A percentile compares a stretch with the other conserved stretches of the same genome.
phyloP scores from a whole-genome alignment of 1,139 yeast species.

The Casaregolazyma lundiana region DNA sequence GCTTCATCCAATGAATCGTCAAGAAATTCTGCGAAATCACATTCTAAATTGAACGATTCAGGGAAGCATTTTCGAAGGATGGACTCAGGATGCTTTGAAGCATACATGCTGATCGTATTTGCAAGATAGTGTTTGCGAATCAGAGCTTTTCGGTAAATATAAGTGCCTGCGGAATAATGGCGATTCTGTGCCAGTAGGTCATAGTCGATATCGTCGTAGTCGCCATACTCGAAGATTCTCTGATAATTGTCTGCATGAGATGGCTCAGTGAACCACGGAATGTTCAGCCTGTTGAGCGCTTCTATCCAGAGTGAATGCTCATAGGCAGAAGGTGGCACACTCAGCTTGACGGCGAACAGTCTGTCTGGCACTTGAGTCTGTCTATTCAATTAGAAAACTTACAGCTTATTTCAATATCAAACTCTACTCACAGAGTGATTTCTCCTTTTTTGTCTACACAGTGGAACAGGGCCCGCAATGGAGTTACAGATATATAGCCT shows the following conservation, averaged over 20 bases:
- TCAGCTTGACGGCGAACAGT: slow-evolving; percentile 4
- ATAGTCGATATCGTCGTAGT: slow-evolving; percentile 82
- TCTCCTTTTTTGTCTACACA: slow-evolving; percentile 59
- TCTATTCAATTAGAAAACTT: slow-evolving; percentile 1
- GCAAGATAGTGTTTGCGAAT: slow-evolving; percentile 86
- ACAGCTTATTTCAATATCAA: slow-evolving; percentile 1
- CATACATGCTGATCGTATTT: slow-evolving; percentile 68
- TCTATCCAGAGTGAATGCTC: slow-evolving; percentile 51
- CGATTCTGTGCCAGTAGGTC: slow-evolving; percentile 48
- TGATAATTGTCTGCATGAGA: slow-evolving; percentile 11
- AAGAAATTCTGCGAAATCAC: slow-evolving; percentile 94
- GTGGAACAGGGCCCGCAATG: slow-evolving; percentile 70
- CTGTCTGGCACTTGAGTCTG: background rate
- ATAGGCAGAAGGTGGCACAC: slow-evolving; percentile 40
- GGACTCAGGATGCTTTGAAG: slow-evolving; percentile 69
- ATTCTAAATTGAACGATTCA: slow-evolving; percentile 71
- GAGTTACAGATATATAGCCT: slow-evolving; percentile 55
- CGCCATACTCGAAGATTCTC: slow-evolving; percentile 71
- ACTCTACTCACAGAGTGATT: slow-evolving; percentile 35
- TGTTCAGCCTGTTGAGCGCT: slow-evolving; percentile 36
- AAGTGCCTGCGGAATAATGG: slow-evolving; percentile 68
- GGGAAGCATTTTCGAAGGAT: slow-evolving; percentile 61
- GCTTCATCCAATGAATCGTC: slow-evolving; percentile 92
- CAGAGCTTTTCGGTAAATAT: slow-evolving; percentile 73
- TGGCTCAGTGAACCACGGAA: slow-evolving; percentile 12